These are phyloP conservation scores for Cytospora leucostoma DNA, from an alignment of 2,329 filamentous ascomycete species.

Conservation along the genomic window DNA sequence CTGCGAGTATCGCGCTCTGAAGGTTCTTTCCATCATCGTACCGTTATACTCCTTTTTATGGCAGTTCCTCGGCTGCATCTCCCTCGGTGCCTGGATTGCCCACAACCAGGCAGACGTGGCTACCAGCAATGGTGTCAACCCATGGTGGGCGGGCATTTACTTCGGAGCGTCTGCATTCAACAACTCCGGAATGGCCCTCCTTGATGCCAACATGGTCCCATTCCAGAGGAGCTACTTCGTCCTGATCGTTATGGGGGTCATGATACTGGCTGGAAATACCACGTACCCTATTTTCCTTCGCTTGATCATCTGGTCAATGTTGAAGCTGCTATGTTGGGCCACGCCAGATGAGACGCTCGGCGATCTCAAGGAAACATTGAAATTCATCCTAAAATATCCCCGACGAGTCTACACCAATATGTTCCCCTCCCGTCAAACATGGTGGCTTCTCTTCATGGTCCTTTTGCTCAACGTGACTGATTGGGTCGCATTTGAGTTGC, in stretches of 20 bases:
- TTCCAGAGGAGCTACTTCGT: constrained; percentile 57
- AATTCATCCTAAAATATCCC: constrained; percentile 57
- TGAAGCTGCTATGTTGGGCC: constrained; percentile 43
- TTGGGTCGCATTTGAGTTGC: constrained; percentile 65
- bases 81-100: constrained; percentile 56
- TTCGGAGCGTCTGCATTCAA: constrained; percentile 70
- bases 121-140: constrained; percentile 58
- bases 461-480: constrained; percentile 62
- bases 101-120: constrained; percentile 52
- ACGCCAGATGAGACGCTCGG: constrained; percentile 41
- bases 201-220: constrained; percentile 66
- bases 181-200: constrained; percentile 69
- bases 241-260: constrained; percentile 53
- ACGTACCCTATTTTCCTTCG: constrained; percentile 66
- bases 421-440: constrained; percentile 64
- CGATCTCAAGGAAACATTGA: constrained; percentile 51
- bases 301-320: constrained; percentile 56
- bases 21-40: constrained; percentile 51
- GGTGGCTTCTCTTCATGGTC: constrained; percentile 65
- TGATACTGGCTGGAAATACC: constrained; percentile 67
- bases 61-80: constrained; percentile 44
- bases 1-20: constrained; percentile 54
- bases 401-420: constrained; percentile 63
- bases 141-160: constrained; percentile 71
- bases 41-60: constrained; percentile 50